Evolutionary conservation across 148 eudicot genomes (phyloP).

Genomic region (Silene conica): DNA sequence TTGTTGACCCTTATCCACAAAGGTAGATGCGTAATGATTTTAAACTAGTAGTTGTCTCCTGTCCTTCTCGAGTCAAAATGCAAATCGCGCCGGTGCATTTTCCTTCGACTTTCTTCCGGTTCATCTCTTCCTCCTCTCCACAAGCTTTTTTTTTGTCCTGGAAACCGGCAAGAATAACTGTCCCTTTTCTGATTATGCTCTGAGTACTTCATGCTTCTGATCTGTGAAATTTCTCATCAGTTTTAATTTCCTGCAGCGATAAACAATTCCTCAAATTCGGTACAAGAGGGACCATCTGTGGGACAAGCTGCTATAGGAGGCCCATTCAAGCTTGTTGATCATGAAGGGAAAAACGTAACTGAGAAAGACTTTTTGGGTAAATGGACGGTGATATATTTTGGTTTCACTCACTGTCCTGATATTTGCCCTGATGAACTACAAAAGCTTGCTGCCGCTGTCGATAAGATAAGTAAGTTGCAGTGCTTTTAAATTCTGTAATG

Average conservation of each 20-base stretch:
- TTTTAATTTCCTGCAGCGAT: conserved; percentile 63
- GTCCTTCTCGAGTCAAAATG: background rate
- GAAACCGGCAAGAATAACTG: background rate
- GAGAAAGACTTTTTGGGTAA: conserved; percentile 74
- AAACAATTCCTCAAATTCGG: conserved; percentile 57
- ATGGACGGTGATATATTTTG: conserved; percentile 88
- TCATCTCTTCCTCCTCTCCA: background rate
- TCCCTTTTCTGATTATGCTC: background rate
- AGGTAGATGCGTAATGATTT: background rate
- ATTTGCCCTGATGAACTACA: conserved; percentile 96
- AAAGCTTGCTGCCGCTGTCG: conserved; percentile 83
- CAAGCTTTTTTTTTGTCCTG: background rate
- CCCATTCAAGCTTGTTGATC: conserved; percentile 73
- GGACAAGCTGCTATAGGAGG: conserved; percentile 98
- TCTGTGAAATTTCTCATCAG: no score
- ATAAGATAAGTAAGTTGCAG: conserved; percentile 76
- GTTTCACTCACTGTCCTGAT: conserved; percentile 97
- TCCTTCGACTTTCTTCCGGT: background rate
- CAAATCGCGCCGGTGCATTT: no score
- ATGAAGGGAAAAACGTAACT: conserved; percentile 73
- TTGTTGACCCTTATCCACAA: background rate
- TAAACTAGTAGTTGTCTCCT: background rate
- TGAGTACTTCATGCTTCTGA: background rate
- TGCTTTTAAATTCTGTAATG: background rate
- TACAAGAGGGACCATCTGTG: conserved; percentile 82